These are phyloP conservation scores for Thielaviopsis punctulata DNA, from an alignment of 2,329 filamentous ascomycete genomes.

Conservation along the genomic window DNA sequence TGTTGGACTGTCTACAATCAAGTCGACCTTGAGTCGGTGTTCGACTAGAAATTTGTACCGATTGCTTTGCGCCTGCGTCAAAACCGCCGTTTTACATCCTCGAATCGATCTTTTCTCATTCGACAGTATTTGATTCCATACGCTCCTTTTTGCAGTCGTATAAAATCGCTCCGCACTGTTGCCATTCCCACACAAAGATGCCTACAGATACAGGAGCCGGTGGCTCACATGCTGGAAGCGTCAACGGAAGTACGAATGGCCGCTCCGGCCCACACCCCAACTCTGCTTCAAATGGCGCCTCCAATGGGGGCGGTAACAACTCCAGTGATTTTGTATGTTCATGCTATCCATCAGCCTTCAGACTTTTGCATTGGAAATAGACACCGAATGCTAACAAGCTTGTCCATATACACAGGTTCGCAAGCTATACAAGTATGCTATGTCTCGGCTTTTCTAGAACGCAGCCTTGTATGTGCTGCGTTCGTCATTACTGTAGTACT, in stretches of 20 bases:
- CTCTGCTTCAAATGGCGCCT: neutral
- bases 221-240: neutral
- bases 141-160: neutral
- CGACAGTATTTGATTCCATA: neutral
- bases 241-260: neutral
- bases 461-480: neutral
- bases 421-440: slow-evolving; percentile 81
- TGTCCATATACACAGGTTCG: slow-evolving; percentile 48
- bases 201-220: neutral
- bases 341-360: neutral
- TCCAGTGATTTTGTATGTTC: slow-evolving; percentile 86
- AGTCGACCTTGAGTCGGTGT: neutral
- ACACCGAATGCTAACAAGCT: slow-evolving; percentile 7
- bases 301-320: slow-evolving; percentile 42
- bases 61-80: neutral
- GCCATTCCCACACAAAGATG: neutral
- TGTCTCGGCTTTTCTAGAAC: slow-evolving; percentile 6
- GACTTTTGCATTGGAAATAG: neutral
- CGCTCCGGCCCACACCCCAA: neutral
- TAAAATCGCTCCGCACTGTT: too few relatives aligned
- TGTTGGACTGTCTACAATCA: too few relatives aligned
- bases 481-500: slow-evolving; percentile 15
- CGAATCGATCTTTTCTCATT: neutral
- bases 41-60: neutral
- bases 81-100: neutral